Percentiles rank a stretch among this genome's conserved stretches.
These are phyloP conservation scores for Diplotaxis tenuifolia DNA, from an alignment of 345 rosid genomes.

Conservation along the genomic window DNA sequence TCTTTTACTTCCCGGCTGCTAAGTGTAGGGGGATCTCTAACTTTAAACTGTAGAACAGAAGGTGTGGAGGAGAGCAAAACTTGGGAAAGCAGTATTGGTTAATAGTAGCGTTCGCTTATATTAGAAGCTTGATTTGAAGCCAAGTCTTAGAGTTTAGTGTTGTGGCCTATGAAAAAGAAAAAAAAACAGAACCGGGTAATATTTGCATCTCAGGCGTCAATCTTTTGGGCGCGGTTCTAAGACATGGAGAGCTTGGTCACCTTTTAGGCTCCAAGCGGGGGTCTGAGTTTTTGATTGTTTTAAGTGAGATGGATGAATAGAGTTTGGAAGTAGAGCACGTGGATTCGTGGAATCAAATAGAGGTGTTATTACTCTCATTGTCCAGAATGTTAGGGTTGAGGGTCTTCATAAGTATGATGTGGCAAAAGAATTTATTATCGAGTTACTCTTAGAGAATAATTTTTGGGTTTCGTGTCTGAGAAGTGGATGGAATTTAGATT, in stretches of 20 bases:
- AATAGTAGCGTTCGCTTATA: neutral
- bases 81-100: too few relatives aligned
- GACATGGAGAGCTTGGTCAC: neutral
- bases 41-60: neutral
- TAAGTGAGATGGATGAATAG: neutral
- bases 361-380: neutral
- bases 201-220: neutral
- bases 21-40: neutral
- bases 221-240: neutral
- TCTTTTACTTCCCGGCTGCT: neutral
- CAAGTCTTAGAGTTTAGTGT: neutral
- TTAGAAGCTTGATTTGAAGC: neutral
- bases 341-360: neutral
- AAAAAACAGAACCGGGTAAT: neutral
- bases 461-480: neutral
- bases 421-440: neutral
- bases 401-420: neutral
- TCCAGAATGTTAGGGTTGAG: neutral
- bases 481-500: neutral
- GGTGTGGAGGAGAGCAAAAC: too few relatives aligned
- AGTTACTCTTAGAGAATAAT: neutral
- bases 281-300: neutral
- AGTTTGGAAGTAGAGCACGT: neutral
- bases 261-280: neutral
- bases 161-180: neutral